Conservation (phyloP, 139 green algal species). For the Chlamydomonas incerta region DNA sequence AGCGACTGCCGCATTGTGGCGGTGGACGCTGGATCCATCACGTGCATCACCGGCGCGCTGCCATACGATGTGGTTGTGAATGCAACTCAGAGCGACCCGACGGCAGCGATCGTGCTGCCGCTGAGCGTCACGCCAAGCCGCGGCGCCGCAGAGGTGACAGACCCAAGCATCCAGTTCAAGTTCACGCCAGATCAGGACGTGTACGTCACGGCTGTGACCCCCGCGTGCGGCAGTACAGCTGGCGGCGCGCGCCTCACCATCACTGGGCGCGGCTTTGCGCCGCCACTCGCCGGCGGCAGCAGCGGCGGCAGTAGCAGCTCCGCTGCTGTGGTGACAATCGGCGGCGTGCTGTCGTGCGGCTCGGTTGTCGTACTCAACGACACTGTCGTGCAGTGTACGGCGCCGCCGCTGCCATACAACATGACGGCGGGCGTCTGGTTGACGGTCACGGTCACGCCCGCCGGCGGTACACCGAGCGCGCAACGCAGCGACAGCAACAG, state of each 20-base stretch:
- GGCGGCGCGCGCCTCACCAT: conserved; percentile 1
- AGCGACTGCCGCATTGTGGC: background rate
- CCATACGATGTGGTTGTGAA: too few species aligned
- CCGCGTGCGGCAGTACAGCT: background rate
- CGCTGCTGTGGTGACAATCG: too few species aligned
- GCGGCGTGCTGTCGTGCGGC: background rate
- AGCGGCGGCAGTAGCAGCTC: background rate
- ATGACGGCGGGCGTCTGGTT: too few species aligned
- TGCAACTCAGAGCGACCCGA: too few species aligned
- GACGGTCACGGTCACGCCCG: too few species aligned
- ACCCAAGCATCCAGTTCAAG: background rate
- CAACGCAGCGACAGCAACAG: background rate
- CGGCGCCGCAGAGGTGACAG: background rate
- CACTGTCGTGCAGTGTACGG: background rate
- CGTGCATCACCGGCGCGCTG: background rate
- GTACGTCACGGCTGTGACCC: background rate
- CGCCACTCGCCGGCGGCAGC: background rate
- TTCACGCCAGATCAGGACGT: background rate
- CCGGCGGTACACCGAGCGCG: background rate
- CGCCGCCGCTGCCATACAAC: background rate
- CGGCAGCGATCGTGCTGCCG: background rate
- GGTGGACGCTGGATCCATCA: background rate
- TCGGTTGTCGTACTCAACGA: background rate
- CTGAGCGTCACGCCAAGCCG: background rate
- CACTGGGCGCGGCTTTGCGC: background rate